Base-by-base conservation (phyloP, 2,329 filamentous ascomycete genomes). In the Neonectria coccinea region DNA sequence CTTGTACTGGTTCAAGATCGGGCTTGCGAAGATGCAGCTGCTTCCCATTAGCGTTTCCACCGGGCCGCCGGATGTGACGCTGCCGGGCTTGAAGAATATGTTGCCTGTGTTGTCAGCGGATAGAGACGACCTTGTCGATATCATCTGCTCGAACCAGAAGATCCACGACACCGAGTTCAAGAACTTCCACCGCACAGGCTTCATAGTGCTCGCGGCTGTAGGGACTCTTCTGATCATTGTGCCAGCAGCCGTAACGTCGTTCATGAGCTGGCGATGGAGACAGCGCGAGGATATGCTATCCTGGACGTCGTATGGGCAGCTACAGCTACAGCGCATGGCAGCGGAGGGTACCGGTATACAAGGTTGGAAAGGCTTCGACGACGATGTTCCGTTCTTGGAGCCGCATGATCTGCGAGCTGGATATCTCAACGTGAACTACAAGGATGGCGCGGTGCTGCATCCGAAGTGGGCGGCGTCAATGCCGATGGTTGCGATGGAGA, bases 11-110 rank as follows among this genome's bases (percentile, higher is more conserved):
- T 64, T 61, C 10, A 51, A 56, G 11, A 64, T 64, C 18, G 57
- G 62, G 16, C 62, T 64, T 22, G 62, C 56, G 9, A 64, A 61
- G 36, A 36, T 64, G 55, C 62, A 64, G 42, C 53, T 64, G 4
- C 56, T 47, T 16, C 20, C 48, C n/a, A 33, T 64, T 5, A 44
- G 27, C 52, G 33, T 64, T 12, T 50, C 48, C 48, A 51, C 22
- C 1, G 47, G 29, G n/a, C 27, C 48, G 3, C 48, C n/a, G 1
- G 48, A 33, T 10, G n/a, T 31, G 18, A 51, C 9, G 5, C 11
- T 50, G 16, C 48, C 48, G 1, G 48, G 48, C n/a, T 11, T 51
- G 4, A 20, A 53, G 20, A 41, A 64, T n/a, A 47, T 29, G 18
- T 36, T 59, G 11, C 57, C 25, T 4, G 42, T 41, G 4, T n/a